These are phyloP conservation scores for Sporisorium graminicola DNA, from an alignment of 1,284 basidiomycete genomes.

Conservation along the genomic window DNA sequence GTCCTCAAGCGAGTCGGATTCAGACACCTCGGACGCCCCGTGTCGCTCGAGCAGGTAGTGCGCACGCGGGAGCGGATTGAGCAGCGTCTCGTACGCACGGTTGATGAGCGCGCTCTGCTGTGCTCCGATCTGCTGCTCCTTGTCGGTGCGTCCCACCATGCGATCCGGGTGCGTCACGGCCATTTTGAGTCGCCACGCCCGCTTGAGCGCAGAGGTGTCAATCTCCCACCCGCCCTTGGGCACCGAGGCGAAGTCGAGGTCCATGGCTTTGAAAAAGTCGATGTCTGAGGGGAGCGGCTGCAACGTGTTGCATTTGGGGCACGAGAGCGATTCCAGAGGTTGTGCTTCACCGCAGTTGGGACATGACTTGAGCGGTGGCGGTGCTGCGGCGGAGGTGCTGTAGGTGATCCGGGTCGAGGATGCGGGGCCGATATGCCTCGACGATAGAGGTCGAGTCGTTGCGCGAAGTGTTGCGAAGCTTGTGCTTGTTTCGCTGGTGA, in stretches of 20 bases:
- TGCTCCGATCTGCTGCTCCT: slow-evolving; percentile 62
- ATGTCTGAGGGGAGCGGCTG: slow-evolving; percentile 57
- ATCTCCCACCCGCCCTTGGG: slow-evolving; percentile 58
- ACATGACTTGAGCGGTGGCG: slow-evolving; percentile 40
- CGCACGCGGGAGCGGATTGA: slow-evolving; percentile 58
- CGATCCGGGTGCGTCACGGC: slow-evolving; percentile 65
- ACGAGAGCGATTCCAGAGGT: slow-evolving; percentile 47
- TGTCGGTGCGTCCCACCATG: slow-evolving; percentile 54
- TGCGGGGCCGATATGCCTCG: neutral
- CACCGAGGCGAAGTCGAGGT: slow-evolving; percentile 45
- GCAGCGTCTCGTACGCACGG: slow-evolving; percentile 66
- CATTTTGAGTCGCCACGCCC: slow-evolving; percentile 62
- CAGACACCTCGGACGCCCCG: slow-evolving; percentile 35
- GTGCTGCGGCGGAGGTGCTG: slow-evolving; percentile 11
- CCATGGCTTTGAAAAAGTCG: slow-evolving; percentile 61
- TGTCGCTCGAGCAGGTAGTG: slow-evolving; percentile 59
- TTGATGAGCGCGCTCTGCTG: slow-evolving; percentile 66
- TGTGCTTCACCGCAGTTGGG: slow-evolving; percentile 40
- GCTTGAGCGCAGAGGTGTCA: slow-evolving; percentile 54
- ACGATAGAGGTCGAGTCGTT: too few relatives aligned
- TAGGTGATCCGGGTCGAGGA: neutral
- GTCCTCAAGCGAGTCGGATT: slow-evolving; percentile 62
- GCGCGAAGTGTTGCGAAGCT: neutral
- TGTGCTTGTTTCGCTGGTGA: neutral
- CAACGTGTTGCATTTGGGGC: slow-evolving; percentile 51